phyloP scores from a whole-genome alignment of 2,329 filamentous ascomycete species.

The Stagonosporopsis cucurbitacearum region DNA sequence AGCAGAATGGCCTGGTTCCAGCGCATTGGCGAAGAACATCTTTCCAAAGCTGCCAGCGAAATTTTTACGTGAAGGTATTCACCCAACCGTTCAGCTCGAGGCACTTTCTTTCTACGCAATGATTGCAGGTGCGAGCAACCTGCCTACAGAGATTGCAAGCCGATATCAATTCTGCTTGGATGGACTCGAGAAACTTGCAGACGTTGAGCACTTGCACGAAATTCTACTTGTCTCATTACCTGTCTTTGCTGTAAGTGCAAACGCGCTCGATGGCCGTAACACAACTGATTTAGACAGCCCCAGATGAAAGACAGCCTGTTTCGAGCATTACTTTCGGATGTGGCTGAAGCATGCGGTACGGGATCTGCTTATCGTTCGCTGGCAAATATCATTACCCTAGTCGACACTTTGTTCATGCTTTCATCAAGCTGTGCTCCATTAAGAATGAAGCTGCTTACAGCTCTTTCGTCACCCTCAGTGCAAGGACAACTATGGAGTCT shows the following conservation, averaged over 20 bases:
- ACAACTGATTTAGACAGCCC: slow-evolving; percentile 23
- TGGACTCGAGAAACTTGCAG: slow-evolving; percentile 10
- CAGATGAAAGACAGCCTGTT: slow-evolving; percentile 28
- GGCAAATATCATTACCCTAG: slow-evolving; percentile 20
- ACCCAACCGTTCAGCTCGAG: slow-evolving; percentile 37
- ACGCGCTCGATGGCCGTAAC: neutral
- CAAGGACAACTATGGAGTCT: slow-evolving; percentile 32
- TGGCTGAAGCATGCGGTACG: slow-evolving; percentile 24
- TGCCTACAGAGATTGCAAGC: slow-evolving; percentile 28
- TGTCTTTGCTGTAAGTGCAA: slow-evolving; percentile 35
- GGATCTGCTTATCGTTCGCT: slow-evolving; percentile 11
- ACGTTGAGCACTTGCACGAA: slow-evolving; percentile 24
- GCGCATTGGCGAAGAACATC: slow-evolving; percentile 23
- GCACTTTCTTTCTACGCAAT: slow-evolving; percentile 39
- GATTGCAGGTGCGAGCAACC: slow-evolving; percentile 27
- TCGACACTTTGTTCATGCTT: slow-evolving; percentile 25
- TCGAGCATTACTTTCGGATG: slow-evolving; percentile 20
- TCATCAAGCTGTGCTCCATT: slow-evolving; percentile 24
- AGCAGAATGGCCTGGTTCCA: slow-evolving; percentile 33
- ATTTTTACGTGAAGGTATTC: slow-evolving; percentile 27
- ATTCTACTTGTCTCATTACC: slow-evolving; percentile 34
- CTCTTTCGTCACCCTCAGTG: slow-evolving; percentile 34
- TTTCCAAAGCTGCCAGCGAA: slow-evolving; percentile 41
- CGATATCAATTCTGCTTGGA: slow-evolving; percentile 33
- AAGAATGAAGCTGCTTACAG: slow-evolving; percentile 29